These are phyloP conservation scores for Wickerhamiella vanderwaltii DNA, from an alignment of 805 yeast genomes.

Conservation along the genomic window DNA sequence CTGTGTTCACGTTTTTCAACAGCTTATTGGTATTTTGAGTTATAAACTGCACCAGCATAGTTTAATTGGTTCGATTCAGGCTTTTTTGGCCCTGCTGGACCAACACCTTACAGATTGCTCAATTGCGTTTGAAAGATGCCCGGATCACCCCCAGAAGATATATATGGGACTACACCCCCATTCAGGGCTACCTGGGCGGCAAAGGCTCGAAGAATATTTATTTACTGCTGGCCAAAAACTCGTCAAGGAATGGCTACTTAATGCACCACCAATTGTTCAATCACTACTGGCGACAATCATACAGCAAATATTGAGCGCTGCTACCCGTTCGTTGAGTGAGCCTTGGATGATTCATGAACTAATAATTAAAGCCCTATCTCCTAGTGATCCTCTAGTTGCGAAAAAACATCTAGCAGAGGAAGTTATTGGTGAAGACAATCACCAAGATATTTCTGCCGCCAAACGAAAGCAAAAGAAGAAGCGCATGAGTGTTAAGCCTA, in stretches of 20 bases:
- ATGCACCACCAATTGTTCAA: constrained; percentile 2
- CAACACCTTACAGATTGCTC: constrained; percentile 1
- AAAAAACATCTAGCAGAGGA: not conserved
- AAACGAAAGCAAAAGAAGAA: not conserved
- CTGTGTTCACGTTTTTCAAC: not conserved
- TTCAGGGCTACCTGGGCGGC: not conserved
- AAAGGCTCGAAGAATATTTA: constrained; percentile 8
- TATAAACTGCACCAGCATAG: not conserved
- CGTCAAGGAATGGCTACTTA: not conserved
- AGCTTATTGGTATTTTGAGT: not conserved
- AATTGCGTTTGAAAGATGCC: not conserved
- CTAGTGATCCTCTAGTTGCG: not conserved
- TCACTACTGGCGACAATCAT: constrained; percentile 8
- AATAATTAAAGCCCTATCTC: not conserved
- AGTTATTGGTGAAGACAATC: no score
- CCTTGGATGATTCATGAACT: constrained; percentile 13
- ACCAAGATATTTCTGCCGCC: not conserved
- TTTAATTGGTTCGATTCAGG: not conserved
- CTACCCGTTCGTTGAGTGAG: constrained; percentile 3
- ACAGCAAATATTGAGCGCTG: constrained; percentile 7
- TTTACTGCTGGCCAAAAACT: not conserved
- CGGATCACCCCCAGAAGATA: not conserved
- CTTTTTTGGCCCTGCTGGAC: constrained; percentile 2
- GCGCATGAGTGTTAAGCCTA: not conserved
- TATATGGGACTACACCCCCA: constrained; percentile 11